Evolutionary conservation across 352 stramenopile genomes (phyloP), one percentile per base, ranked within the genome.

Genomic region (Hyaloperonospora brassicae): DNA sequence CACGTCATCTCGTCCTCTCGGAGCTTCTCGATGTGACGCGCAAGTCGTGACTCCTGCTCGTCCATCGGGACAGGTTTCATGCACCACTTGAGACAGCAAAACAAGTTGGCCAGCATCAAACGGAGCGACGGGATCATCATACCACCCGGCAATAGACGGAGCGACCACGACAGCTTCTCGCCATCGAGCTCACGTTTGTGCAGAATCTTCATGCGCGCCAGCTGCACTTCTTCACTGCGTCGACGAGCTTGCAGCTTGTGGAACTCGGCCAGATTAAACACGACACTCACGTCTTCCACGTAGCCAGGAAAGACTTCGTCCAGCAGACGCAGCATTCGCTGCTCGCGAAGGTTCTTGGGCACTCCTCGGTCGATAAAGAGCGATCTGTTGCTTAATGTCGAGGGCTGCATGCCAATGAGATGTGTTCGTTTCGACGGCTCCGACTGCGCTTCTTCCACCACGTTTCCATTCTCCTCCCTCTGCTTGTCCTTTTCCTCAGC

Each of bases 241-340:
- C 77, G 77, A 45, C 62, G 68, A 52, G 57, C 61, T 64, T 91
- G 75, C 25, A 77, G 70, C 24, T 61, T 55, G 54, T 87, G 79
- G 51, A 90, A 91, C 44, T 84, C 74, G 25, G 73, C 73, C 44
- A 93, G 68, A 54, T 93, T 87, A 58, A 84, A 86, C 50, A 93
- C 83, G 12, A 93, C 76, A 24, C 69, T 79, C 27, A 91, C 83
- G 46, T 91, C 80, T 36, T 88, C 73, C 11, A 93, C 61, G 61
- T 91, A 93, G 0, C 73, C 69, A 12, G 80, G 83, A 53, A 93
- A 93, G 0, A 93, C 80, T 42, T 93, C 71, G 22, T 91, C 67
- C 42, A 93, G 67, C 44, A 93, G 57, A 54, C 79, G 84, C 13
- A 90, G 64, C 54, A 91, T 68, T 7, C 83, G 80, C 54, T 86